A percentile compares a stretch with the other conserved stretches of the same genome.
Evolutionary conservation across 495 filamentous ascomycete genomes (phyloP).

Genomic region (Elasticomyces elasticus): DNA sequence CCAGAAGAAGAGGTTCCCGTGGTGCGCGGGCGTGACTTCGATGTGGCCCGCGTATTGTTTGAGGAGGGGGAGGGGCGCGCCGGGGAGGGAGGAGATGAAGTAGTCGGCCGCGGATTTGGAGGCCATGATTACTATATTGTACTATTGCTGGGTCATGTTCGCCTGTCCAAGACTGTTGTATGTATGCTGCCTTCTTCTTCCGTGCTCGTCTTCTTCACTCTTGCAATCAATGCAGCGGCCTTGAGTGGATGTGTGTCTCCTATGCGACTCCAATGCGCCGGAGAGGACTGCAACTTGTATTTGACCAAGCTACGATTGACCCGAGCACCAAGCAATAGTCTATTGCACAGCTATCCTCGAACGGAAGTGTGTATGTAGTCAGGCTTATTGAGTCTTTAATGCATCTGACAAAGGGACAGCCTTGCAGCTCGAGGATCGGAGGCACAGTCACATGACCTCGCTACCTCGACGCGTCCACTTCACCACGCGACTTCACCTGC

Average conservation of each 20-base stretch:
- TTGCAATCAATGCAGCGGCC: no score
- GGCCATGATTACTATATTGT: no score
- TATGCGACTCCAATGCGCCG: no score
- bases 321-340: no score
- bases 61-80: slow-evolving; percentile 67
- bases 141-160: no score
- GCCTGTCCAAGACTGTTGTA: no score
- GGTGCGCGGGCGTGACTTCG: slow-evolving; percentile 69
- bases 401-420: slow-evolving; percentile 4
- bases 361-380: background rate
- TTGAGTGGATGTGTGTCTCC: no score
- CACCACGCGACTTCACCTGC: background rate
- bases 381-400: background rate
- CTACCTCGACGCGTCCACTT: background rate
- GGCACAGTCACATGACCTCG: background rate
- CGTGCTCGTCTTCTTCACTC: no score
- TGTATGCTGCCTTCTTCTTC: no score
- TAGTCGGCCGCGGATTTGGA: slow-evolving; percentile 69
- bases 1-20: slow-evolving; percentile 98
- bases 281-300: no score
- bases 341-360: no score
- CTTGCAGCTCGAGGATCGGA: background rate
- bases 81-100: slow-evolving; percentile 74
- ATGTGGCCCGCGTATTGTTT: slow-evolving; percentile 99
- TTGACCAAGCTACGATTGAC: no score